These are phyloP conservation scores for Tulasnella sp. DNA, from an alignment of 768 basidiomycete species.

Conservation along the genomic window DNA sequence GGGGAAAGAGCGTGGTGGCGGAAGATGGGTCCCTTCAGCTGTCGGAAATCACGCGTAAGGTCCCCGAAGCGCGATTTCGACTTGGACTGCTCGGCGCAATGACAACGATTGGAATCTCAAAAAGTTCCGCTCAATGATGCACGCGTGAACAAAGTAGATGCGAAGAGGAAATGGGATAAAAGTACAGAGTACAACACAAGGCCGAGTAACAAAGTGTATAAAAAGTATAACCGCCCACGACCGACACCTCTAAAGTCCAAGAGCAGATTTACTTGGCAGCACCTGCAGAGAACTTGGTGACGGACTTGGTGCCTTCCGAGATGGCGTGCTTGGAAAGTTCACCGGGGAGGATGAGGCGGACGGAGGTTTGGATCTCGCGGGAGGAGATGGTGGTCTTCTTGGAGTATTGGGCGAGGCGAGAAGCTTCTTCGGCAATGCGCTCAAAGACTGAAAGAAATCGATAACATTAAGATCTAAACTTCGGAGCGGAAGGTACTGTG, in stretches of 20 bases:
- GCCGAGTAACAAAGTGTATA: not conserved
- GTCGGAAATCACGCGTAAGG: not conserved
- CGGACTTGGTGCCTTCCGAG: slow-evolving; percentile 81
- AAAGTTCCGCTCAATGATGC: not conserved
- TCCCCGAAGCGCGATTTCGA: not conserved
- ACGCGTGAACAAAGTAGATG: not conserved
- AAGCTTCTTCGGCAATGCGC: slow-evolving; percentile 84
- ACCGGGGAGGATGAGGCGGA: slow-evolving; percentile 92
- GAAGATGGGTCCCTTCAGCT: not conserved
- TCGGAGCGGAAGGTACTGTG: not conserved
- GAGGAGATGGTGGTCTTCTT: slow-evolving; percentile 99
- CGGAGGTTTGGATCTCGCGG: slow-evolving; percentile 95
- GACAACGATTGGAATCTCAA: not conserved
- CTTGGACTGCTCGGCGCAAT: not conserved
- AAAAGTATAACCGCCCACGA: not conserved
- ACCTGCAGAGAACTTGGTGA: slow-evolving; percentile 17
- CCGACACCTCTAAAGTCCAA: not conserved
- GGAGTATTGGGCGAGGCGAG: slow-evolving; percentile 91
- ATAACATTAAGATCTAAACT: not conserved
- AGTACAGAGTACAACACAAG: slow-evolving; percentile 5
- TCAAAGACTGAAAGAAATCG: slow-evolving; percentile 42
- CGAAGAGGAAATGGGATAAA: not conserved
- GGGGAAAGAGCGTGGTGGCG: not conserved
- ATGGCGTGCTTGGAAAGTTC: slow-evolving; percentile 91
- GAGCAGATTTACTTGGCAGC: slow-evolving; percentile 10